A percentile compares a stretch with the other conserved stretches of the same genome.
phyloP scores from a whole-genome alignment of 108 stramenopile genomes.

The Pseudonitzschia multiseries region DNA sequence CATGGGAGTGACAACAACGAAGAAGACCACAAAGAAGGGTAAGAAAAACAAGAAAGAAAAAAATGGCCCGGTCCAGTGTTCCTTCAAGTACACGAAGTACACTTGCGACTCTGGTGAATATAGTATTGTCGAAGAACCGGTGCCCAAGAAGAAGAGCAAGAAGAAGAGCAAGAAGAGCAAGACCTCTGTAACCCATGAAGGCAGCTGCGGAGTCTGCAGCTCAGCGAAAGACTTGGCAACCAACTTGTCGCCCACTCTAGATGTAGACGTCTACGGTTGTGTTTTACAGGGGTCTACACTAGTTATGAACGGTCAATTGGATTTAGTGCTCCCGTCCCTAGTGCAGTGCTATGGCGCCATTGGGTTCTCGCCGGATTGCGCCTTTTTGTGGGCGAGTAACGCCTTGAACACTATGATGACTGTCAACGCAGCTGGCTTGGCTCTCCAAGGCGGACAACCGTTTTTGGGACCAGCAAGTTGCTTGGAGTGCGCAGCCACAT shows the following conservation, averaged over 20 bases:
- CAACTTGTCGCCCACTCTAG: not conserved
- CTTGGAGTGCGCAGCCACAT: not conserved
- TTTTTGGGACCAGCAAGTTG: not conserved
- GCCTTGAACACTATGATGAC: not conserved
- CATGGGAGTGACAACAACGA: not conserved
- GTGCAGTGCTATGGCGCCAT: not conserved
- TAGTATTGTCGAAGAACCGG: not conserved
- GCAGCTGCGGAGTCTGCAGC: constrained; percentile 1
- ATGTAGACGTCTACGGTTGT: not conserved
- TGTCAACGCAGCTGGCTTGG: not conserved
- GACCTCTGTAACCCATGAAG: not conserved
- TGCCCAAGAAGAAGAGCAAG: constrained; percentile 2
- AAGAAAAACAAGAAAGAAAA: not conserved
- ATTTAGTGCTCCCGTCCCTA: not conserved
- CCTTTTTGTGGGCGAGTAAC: constrained; percentile 1
- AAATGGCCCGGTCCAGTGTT: not conserved
- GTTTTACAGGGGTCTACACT: not conserved
- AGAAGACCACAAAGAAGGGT: not conserved
- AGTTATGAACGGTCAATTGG: not conserved
- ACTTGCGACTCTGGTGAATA: not conserved
- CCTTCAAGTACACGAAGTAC: not conserved
- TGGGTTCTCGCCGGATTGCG: not conserved
- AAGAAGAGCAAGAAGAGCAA: not conserved
- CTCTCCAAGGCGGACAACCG: not conserved
- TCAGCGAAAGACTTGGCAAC: not conserved